Conservation (phyloP, 2,329 filamentous ascomycete species). For the Fusarium sublunatum region DNA sequence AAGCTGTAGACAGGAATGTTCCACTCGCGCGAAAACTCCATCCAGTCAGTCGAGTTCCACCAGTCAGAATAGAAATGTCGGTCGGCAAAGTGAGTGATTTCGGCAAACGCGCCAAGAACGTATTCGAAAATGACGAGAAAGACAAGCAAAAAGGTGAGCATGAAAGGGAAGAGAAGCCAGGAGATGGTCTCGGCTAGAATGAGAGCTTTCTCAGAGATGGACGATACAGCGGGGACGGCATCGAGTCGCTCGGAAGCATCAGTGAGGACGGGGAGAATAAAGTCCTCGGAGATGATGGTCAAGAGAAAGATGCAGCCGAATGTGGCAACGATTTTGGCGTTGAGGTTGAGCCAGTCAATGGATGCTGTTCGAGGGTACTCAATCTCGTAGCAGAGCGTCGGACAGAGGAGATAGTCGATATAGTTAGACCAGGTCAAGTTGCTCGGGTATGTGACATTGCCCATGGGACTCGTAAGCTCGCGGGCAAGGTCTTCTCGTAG, state of each 20-base stretch:
- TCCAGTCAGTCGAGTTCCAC: conserved; percentile 87
- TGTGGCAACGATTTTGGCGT: conserved; percentile 86
- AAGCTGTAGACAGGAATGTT: conserved; percentile 98
- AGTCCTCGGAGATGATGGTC: conserved; percentile 91
- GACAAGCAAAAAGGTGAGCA: conserved; percentile 93
- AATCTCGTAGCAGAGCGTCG: conserved; percentile 96
- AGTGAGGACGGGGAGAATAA: conserved; percentile 88
- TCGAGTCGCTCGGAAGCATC: conserved; percentile 72
- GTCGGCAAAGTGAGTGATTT: conserved; percentile 93
- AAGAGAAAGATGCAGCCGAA: conserved; percentile 98
- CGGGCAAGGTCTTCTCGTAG: conserved; percentile 88
- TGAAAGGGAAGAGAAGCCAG: conserved; percentile 94
- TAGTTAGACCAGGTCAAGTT: conserved; percentile 89
- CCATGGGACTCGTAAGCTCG: conserved; percentile 90
- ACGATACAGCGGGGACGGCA: conserved; percentile 49
- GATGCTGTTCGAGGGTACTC: conserved; percentile 86
- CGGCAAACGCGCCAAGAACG: conserved; percentile 90
- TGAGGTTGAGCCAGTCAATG: conserved; percentile 83
- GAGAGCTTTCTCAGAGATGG: conserved; percentile 74
- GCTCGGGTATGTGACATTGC: conserved; percentile 87
- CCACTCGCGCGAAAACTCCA: conserved; percentile 97
- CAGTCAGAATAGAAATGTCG: conserved; percentile 89
- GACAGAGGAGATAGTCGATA: conserved; percentile 87
- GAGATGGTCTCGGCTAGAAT: conserved; percentile 91
- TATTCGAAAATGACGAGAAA: conserved; percentile 99